Percentiles rank a stretch among this genome's conserved stretches.
phyloP scores from a whole-genome alignment of 2,329 filamentous ascomycete species.

The Pseudogymnoascus sp. region DNA sequence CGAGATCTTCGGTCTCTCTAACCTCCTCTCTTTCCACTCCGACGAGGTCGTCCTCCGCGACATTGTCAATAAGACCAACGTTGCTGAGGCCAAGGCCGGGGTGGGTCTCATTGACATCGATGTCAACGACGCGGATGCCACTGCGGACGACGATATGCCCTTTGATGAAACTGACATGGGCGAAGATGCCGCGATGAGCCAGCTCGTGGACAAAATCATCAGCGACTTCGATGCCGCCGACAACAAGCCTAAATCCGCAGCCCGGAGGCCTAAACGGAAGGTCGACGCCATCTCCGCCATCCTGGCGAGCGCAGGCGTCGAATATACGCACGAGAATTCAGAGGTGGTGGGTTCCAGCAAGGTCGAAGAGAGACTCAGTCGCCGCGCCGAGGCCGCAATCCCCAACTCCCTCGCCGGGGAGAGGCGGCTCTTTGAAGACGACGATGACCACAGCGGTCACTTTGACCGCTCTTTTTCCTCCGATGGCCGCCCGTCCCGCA shows the following conservation, averaged over 20 bases:
- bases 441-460: constrained; percentile 40
- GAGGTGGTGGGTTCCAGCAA: constrained; percentile 91
- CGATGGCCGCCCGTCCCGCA: constrained; percentile 17
- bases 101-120: constrained; percentile 74
- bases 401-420: constrained; percentile 17
- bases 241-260: constrained; percentile 32
- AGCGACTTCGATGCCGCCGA: constrained; percentile 39
- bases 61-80: constrained; percentile 97
- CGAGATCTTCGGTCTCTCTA: constrained; percentile 85
- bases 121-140: constrained; percentile 34
- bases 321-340: constrained; percentile 94
- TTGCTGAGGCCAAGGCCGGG: constrained; percentile 84
- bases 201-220: constrained; percentile 58
- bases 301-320: constrained; percentile 76
- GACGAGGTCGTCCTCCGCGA: constrained; percentile 79
- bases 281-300: constrained; percentile 84
- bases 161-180: constrained; percentile 39
- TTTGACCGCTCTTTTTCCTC: constrained; percentile 15
- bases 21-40: constrained; percentile 76
- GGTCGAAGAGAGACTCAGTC: constrained; percentile 78
- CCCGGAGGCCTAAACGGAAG: constrained; percentile 29
- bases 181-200: constrained; percentile 62
- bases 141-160: constrained; percentile 39
- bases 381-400: constrained; percentile 47
- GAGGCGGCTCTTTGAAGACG: constrained; percentile 25